Percentiles rank a stretch among this genome's conserved stretches.
Conservation (phyloP, 148 eudicot species). For the Rhododendron mucronatum region DNA sequence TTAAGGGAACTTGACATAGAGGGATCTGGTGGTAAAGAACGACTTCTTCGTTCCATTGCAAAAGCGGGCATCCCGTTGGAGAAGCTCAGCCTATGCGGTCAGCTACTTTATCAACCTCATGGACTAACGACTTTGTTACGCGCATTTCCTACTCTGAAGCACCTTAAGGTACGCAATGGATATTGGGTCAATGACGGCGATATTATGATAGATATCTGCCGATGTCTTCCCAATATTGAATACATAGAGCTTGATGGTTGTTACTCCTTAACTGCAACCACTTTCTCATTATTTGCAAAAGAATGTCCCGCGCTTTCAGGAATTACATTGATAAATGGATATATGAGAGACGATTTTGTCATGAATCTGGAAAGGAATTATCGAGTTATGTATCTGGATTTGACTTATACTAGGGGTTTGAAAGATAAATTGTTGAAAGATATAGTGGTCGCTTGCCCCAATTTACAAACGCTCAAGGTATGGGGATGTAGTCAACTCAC, state of each 20-base stretch:
- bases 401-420: neutral
- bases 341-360: neutral
- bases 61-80: neutral
- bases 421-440: neutral
- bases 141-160: neutral
- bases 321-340: neutral
- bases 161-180: neutral
- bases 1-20: neutral
- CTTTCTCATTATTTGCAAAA: neutral
- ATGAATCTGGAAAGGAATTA: neutral
- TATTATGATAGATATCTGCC: too few relatives aligned
- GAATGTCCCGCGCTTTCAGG: neutral
- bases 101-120: neutral
- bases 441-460: neutral
- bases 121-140: neutral
- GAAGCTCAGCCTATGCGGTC: too few relatives aligned
- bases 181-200: too few relatives aligned
- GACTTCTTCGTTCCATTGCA: neutral
- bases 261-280: neutral
- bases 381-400: neutral
- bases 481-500: neutral
- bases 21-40: neutral
- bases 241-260: neutral
- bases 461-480: neutral
- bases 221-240: too few relatives aligned